Conservation (phyloP, 305 asterid species). For the Withania somnifera region DNA sequence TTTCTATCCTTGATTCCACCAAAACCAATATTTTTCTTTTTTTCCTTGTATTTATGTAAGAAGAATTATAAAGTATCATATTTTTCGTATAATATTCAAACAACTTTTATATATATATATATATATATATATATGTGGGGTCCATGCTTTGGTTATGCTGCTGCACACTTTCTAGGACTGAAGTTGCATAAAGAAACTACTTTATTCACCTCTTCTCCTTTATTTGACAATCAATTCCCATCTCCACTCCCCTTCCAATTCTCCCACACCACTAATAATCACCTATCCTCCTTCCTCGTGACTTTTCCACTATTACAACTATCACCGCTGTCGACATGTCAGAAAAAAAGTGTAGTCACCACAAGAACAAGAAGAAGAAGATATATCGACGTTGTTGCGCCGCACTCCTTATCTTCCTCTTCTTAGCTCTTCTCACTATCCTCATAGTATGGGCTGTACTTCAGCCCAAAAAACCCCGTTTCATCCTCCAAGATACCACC, state of each 20-base stretch:
- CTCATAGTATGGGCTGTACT: conserved; percentile 52
- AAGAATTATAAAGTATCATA: no score
- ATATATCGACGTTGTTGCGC: conserved; percentile 18
- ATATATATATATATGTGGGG: background rate
- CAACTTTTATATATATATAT: no score
- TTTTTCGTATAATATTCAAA: no score
- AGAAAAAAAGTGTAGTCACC: conserved; percentile 43
- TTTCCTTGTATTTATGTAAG: no score
- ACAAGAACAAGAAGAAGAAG: conserved; percentile 21
- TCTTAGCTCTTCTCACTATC: conserved; percentile 36
- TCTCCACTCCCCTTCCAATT: background rate
- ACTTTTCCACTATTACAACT: background rate
- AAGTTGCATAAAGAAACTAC: background rate
- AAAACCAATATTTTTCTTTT: no score
- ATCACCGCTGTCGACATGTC: conserved; percentile 26
- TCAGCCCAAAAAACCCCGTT: conserved; percentile 53
- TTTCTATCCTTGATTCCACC: no score
- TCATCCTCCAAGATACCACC: conserved; percentile 67
- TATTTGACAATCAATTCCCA: background rate
- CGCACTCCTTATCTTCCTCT: conserved; percentile 11
- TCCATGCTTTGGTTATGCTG: background rate
- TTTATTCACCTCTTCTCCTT: background rate
- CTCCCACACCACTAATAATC: background rate
- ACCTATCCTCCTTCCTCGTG: background rate
- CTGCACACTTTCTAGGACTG: background rate